Evolutionary conservation across 805 yeast species (phyloP).

Genomic region (Ogataea pini): DNA sequence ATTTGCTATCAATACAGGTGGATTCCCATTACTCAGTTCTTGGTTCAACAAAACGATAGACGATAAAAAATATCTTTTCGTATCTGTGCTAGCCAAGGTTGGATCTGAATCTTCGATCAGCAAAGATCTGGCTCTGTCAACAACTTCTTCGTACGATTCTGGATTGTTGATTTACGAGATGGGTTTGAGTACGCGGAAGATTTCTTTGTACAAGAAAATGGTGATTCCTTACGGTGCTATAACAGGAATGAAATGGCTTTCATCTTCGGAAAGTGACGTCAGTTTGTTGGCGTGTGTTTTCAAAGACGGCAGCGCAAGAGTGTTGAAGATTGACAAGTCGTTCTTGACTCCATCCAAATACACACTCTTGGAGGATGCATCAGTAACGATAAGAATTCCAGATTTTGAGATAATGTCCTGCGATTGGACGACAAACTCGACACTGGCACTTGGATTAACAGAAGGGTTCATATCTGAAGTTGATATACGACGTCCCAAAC

Average conservation of each 20-base stretch:
- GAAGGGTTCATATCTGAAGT: constrained; percentile 33
- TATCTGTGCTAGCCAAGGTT: constrained; percentile 22
- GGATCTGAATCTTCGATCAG: constrained; percentile 14
- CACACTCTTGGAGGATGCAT: constrained; percentile 18
- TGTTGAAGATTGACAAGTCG: constrained; percentile 25
- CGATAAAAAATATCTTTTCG: constrained; percentile 29
- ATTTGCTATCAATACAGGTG: constrained; percentile 33
- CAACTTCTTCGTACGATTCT: constrained; percentile 18
- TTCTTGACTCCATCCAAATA: constrained; percentile 13
- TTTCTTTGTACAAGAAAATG: constrained; percentile 17
- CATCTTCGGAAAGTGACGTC: constrained; percentile 13
- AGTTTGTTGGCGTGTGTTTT: constrained; percentile 29
- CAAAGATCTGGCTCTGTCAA: constrained; percentile 20
- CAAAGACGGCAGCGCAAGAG: constrained; percentile 29
- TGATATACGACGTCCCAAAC: constrained; percentile 20
- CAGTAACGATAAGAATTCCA: constrained; percentile 23
- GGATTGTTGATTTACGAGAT: constrained; percentile 28
- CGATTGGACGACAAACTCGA: constrained; percentile 32
- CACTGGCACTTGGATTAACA: constrained; percentile 28
- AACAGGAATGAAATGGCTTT: constrained; percentile 30
- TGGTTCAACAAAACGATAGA: constrained; percentile 28
- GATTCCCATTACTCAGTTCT: constrained; percentile 28
- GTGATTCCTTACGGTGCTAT: constrained; percentile 28
- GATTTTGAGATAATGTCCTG: constrained; percentile 24
- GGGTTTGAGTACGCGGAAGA: constrained; percentile 5